Percentiles rank a stretch among this genome's conserved stretches.
phyloP scores from a whole-genome alignment of 179 eudicot genomes.

The Nepenthes alata region DNA sequence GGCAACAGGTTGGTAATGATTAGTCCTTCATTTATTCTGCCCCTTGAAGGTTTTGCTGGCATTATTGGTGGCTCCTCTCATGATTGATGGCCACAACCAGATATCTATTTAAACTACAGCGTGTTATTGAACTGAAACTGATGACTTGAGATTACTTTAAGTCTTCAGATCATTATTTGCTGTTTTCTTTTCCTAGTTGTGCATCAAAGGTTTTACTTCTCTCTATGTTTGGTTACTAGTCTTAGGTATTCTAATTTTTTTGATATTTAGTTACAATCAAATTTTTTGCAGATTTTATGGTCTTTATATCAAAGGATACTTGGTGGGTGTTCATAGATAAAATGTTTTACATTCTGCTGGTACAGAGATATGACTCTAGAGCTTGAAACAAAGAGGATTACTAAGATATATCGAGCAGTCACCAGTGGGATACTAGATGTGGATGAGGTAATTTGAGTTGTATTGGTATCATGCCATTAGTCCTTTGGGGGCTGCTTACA shows the following conservation, averaged over 20 bases:
- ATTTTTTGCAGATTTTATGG: neutral
- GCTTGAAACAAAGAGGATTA: constrained; percentile 29
- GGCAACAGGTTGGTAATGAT: constrained; percentile 38
- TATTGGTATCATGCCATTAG: neutral
- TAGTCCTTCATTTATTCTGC: neutral
- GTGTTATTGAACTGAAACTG: no score
- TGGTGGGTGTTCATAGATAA: neutral
- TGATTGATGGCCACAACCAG: no score
- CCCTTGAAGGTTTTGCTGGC: no score
- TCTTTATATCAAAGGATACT: neutral
- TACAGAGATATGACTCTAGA: constrained; percentile 26
- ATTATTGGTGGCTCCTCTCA: no score
- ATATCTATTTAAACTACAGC: no score
- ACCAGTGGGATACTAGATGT: constrained; percentile 48
- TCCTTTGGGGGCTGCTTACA: neutral
- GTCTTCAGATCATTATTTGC: no score
- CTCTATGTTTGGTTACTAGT: no score
- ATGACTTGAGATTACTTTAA: no score
- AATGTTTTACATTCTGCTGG: neutral
- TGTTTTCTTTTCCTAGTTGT: no score
- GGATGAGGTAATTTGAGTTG: constrained; percentile 50
- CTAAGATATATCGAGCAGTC: constrained; percentile 72
- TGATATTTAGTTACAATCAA: no score
- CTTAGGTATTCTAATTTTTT: no score
- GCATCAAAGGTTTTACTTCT: no score